phyloP scores from a whole-genome alignment of 371 early-diverging fungal species.

The Rhizopus arrhizus region DNA sequence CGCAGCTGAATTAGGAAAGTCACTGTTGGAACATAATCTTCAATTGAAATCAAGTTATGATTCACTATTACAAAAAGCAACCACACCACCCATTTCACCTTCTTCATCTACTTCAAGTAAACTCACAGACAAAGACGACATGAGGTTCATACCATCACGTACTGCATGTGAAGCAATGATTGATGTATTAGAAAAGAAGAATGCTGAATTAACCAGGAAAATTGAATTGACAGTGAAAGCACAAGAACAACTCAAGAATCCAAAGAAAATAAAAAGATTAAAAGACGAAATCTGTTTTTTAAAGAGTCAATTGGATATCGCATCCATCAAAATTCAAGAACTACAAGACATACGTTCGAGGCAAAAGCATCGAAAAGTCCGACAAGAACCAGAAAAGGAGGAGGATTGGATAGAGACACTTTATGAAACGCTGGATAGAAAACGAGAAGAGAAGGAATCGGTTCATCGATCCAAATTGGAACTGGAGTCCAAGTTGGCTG shows the following conservation, averaged over 20 bases:
- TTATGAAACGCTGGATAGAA: slow-evolving; percentile 36
- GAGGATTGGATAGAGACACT: slow-evolving; percentile 20
- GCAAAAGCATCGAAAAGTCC: slow-evolving; percentile 11
- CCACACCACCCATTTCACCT: slow-evolving; percentile 40
- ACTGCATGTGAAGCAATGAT: slow-evolving; percentile 55
- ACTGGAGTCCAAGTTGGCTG: slow-evolving; percentile 42
- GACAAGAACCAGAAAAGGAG: neutral
- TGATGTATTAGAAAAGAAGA: slow-evolving; percentile 50
- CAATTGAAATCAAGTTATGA: slow-evolving; percentile 54
- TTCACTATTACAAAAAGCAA: slow-evolving; percentile 38
- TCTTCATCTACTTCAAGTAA: slow-evolving; percentile 25
- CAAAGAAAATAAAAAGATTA: slow-evolving; percentile 33
- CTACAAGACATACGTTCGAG: slow-evolving; percentile 43
- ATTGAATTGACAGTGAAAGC: slow-evolving; percentile 39
- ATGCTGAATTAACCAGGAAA: slow-evolving; percentile 34
- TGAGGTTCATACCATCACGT: slow-evolving; percentile 45
- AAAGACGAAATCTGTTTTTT: slow-evolving; percentile 44
- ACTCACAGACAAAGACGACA: slow-evolving; percentile 26
- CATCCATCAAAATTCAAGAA: slow-evolving; percentile 48
- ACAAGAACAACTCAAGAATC: slow-evolving; percentile 28
- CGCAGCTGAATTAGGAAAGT: slow-evolving; percentile 67
- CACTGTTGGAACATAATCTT: slow-evolving; percentile 53
- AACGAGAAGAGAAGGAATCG: slow-evolving; percentile 40
- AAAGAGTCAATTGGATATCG: slow-evolving; percentile 46
- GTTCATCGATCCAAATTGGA: slow-evolving; percentile 44